Evolutionary conservation across 257 asterid species (phyloP).

Genomic region (Plantago ovata): DNA sequence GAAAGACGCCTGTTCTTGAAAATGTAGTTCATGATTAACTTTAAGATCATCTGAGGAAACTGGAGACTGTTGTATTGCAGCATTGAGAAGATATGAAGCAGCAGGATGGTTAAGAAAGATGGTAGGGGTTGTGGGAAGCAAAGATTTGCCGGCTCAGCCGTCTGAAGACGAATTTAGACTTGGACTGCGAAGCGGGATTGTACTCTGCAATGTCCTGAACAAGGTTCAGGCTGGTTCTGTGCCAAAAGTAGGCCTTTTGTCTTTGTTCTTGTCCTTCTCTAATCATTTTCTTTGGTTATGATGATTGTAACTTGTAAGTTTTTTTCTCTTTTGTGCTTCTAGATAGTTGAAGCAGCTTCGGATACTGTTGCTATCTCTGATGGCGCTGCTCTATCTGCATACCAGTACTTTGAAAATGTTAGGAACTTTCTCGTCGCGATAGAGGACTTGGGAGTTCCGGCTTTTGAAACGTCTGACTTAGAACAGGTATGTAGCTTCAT

Average conservation of each 20-base stretch:
- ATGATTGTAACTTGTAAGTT: constrained; percentile 7
- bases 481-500: constrained; percentile 41
- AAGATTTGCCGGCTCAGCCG: constrained; percentile 91
- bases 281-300: background rate
- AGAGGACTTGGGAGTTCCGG: constrained; percentile 75
- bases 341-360: constrained; percentile 73
- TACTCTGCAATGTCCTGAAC: constrained; percentile 87
- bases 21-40: background rate
- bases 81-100: constrained; percentile 80
- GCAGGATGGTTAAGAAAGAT: constrained; percentile 82
- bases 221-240: constrained; percentile 76
- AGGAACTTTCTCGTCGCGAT: constrained; percentile 75
- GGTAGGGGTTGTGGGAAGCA: constrained; percentile 82
- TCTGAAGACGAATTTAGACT: constrained; percentile 85
- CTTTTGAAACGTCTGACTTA: constrained; percentile 85
- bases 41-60: background rate
- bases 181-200: constrained; percentile 86
- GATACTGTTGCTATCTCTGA: constrained; percentile 56
- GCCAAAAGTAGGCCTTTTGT: constrained; percentile 52
- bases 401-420: constrained; percentile 79
- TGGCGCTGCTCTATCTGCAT: constrained; percentile 81
- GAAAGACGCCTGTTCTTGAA: background rate
- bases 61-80: constrained; percentile 42
- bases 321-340: constrained; percentile 18
- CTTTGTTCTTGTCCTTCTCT: constrained; percentile 1